Percentiles rank a stretch among this genome's conserved stretches.
These are phyloP conservation scores for Fonsecaea monophora DNA, from an alignment of 2,329 filamentous ascomycete species.

Conservation along the genomic window DNA sequence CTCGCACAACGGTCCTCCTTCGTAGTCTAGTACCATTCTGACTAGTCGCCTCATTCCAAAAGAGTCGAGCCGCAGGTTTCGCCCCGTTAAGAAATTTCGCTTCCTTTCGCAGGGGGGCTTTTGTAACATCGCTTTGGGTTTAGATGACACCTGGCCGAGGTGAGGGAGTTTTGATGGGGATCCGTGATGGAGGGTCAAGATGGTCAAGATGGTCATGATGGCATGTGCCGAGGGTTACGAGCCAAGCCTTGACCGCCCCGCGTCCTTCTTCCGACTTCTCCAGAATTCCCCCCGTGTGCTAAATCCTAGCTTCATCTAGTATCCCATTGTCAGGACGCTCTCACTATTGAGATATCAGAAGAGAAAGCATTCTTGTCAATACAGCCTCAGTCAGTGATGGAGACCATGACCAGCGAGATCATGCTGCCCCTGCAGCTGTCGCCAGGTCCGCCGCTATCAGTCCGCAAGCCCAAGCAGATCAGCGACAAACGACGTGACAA, in stretches of 20 bases:
- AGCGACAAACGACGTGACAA: slow-evolving; percentile 11
- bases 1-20: neutral
- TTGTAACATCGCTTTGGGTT: neutral
- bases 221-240: slow-evolving; percentile 1
- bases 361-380: neutral
- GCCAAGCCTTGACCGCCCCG: slow-evolving; percentile 3
- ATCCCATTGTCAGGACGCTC: neutral
- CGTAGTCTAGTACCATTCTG: neutral
- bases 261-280: slow-evolving; percentile 7
- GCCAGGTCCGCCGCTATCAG: neutral
- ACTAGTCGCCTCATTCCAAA: slow-evolving; percentile 1
- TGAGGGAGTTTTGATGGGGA: neutral
- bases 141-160: neutral
- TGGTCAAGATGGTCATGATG: neutral
- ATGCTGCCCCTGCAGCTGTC: neutral
- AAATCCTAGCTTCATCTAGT: slow-evolving; percentile 7
- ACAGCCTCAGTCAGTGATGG: neutral
- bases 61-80: slow-evolving; percentile 1
- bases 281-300: slow-evolving; percentile 8
- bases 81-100: slow-evolving; percentile 2
- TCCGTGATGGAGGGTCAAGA: neutral
- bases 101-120: neutral
- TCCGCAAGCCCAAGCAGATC: slow-evolving; percentile 8
- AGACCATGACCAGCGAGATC: slow-evolving; percentile 2
- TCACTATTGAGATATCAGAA: neutral